Base-by-base conservation (phyloP, 2,329 filamentous ascomycete species). In the Blumeria hordei region DNA sequence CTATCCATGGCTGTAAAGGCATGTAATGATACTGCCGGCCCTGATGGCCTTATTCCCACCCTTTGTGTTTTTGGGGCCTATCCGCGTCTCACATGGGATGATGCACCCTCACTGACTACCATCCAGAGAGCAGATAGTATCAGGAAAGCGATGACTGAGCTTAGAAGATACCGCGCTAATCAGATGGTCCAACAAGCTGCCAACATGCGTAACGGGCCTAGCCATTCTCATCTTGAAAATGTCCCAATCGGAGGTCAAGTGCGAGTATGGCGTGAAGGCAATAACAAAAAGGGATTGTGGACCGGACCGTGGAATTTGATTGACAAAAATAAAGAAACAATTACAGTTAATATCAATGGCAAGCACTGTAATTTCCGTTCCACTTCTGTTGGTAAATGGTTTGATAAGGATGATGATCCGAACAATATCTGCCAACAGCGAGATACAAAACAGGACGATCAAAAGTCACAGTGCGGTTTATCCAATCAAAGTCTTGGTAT, bases 81-180 rank as follows among this genome's bases (percentile, higher is more conserved):
- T 33, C 44, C 44, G 28, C 11, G 54, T 9, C 50, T 55, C 16
- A 50, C 12, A 37, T 47, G 35, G 18, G 9, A 32, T 16, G 18
- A 49, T 16, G 5, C 34, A 36, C 45, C 37, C 14, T n/a, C 18
- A 18, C 36, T 45, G 18, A 47, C 32, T 11, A 21, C 43, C 34
- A 33, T 2, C 1, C 43, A 57, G 52, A 9, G 55, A 32, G 49
- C 57, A 47, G 28, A 33, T 3, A 41, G 56, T 12, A 28, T 56
- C 8, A 53, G 43, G 10, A 57, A 56, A 32, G 56, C 54, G 3
- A 56, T 56, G 44, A 41, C 12, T 2, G 55, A 57, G 36, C 33
- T 59, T n/a, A 8, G 49, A 12, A 57, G 55, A 9, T 14, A 53
- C 4, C 43, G 34, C 28, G 53, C 51, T 7, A 34, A 36, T 10